Evolutionary conservation across 106 monocot genomes (phyloP), one percentile per base, ranked within the genome.

Genomic region (Dioscorea dumetorum): DNA sequence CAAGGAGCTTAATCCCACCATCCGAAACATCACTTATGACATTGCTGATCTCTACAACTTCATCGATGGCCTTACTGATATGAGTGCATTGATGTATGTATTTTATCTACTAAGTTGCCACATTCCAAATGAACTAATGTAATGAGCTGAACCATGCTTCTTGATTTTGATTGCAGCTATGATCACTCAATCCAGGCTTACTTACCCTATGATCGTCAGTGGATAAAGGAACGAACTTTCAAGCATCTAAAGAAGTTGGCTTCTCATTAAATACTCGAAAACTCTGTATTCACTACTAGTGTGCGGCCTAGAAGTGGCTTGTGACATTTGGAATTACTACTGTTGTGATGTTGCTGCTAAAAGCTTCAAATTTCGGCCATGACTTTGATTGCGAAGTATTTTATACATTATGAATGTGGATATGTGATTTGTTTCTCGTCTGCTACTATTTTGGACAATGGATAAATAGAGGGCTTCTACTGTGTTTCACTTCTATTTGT

Each of bases 21-120:
- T 79, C 24, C 50, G 76, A 18, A 84, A 87, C 81, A 78, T 87
- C 73, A 79, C 71, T 16, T 91, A 91, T 54, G 90, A 91, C 63
- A 91, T 91, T 57, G 48, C 83, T 21, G 86, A 91, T 82, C 77
- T 91, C 16, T 86, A 87, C 62, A 90, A 90, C 54, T 90, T 90
- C 74, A 79, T 90, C 5, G 86, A 90, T 31, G 86, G 90, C 24
- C 79, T 84, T 28, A 23, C 72, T 6, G 90, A 87, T 61, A 35
- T 91, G 23, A 91, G 90, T 63, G 86, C 90, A 21, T 52, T 91
- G 16, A 81, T 91, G 86, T 91, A 79, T n/a, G 83, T 71, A 1
- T 31, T 65, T 19, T 21, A 50, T 12, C 50, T 14, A 23, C 50
- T 0, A 41, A 41, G 41, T 41, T 35, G 13, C 50, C 33, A 32